Percentiles rank a stretch among this genome's conserved stretches.
Evolutionary conservation across 2,329 filamentous ascomycete genomes (phyloP).

Genomic region (Zymoseptoria crescenta): DNA sequence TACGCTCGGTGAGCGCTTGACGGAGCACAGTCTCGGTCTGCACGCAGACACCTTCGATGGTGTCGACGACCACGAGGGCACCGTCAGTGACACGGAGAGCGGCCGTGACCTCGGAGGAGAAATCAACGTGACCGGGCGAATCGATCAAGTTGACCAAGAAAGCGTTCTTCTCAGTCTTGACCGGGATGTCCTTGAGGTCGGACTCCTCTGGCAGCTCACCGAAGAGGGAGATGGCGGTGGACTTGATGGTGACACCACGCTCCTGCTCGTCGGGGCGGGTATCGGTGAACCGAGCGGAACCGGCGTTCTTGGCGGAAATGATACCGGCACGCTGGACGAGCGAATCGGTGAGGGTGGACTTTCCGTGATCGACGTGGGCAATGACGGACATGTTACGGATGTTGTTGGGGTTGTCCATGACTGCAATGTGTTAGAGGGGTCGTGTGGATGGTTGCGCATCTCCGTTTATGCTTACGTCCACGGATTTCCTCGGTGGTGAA

Average conservation of each 20-base stretch:
- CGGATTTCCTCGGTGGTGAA: constrained; percentile 91
- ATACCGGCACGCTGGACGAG: constrained; percentile 99
- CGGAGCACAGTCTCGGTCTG: constrained; percentile 99
- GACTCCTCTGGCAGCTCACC: constrained; percentile 71
- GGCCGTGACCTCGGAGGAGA: constrained; percentile 98
- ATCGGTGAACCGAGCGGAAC: constrained; percentile 92
- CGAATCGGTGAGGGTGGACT: constrained; percentile 98
- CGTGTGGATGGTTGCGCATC: not conserved
- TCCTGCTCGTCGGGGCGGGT: constrained; percentile 97
- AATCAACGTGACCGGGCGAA: constrained; percentile 99
- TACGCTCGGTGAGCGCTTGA: constrained; percentile 98
- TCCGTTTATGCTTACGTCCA: constrained; percentile 15
- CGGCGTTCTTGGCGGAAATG: constrained; percentile 95
- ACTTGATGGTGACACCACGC: constrained; percentile 99
- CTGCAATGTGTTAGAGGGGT: constrained; percentile 50
- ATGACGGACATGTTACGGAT: constrained; percentile 98
- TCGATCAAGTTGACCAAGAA: constrained; percentile 99
- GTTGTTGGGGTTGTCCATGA: constrained; percentile 73
- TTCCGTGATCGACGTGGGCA: constrained; percentile 99
- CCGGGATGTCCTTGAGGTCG: constrained; percentile 82
- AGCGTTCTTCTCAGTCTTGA: constrained; percentile 83
- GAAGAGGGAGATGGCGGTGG: constrained; percentile 97
- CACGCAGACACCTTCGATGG: constrained; percentile 98
- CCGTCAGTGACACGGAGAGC: constrained; percentile 99
- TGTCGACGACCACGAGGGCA: constrained; percentile 99